These are phyloP conservation scores for Nosema granulosis DNA, from an alignment of 371 early-diverging fungal genomes.

Conservation along the genomic window DNA sequence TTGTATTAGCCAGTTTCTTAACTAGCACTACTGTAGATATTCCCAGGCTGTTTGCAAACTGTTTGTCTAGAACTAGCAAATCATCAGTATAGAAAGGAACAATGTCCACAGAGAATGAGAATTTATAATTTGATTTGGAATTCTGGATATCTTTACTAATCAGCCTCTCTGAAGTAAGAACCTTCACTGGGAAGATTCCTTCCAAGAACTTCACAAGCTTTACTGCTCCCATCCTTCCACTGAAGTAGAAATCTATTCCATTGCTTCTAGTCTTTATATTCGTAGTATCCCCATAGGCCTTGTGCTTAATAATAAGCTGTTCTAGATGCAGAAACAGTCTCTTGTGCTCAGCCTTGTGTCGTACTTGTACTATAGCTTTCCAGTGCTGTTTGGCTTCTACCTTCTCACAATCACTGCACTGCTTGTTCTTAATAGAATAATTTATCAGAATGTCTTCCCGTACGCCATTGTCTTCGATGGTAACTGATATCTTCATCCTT, in stretches of 20 bases:
- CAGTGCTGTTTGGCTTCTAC: conserved; percentile 95
- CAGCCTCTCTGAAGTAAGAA: conserved; percentile 85
- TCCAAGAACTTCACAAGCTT: conserved; percentile 88
- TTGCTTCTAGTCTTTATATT: conserved; percentile 93
- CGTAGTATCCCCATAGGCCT: conserved; percentile 81
- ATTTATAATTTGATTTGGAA: conserved; percentile 85
- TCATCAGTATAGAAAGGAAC: conserved; percentile 94
- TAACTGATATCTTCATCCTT: conserved; percentile 83
- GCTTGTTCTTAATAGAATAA: conserved; percentile 79
- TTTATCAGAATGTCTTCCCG: conserved; percentile 85
- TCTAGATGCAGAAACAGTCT: conserved; percentile 93
- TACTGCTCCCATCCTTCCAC: conserved; percentile 78
- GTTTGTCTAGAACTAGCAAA: conserved; percentile 69
- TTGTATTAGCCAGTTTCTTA: conserved; percentile 44
- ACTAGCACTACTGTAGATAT: conserved; percentile 52
- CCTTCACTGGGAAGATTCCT: conserved; percentile 73
- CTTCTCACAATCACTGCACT: conserved; percentile 92
- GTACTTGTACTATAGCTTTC: conserved; percentile 93
- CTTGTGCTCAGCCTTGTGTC: conserved; percentile 86
- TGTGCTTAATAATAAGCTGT: conserved; percentile 92
- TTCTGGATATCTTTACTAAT: conserved; percentile 90
- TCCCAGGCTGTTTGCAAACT: conserved; percentile 47
- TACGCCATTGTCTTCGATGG: conserved; percentile 33
- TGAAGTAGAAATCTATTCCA: conserved; percentile 95
- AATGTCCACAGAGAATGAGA: conserved; percentile 87